Evolutionary conservation across 2,329 filamentous ascomycete genomes (phyloP).

Genomic region (Claviceps citrina): DNA sequence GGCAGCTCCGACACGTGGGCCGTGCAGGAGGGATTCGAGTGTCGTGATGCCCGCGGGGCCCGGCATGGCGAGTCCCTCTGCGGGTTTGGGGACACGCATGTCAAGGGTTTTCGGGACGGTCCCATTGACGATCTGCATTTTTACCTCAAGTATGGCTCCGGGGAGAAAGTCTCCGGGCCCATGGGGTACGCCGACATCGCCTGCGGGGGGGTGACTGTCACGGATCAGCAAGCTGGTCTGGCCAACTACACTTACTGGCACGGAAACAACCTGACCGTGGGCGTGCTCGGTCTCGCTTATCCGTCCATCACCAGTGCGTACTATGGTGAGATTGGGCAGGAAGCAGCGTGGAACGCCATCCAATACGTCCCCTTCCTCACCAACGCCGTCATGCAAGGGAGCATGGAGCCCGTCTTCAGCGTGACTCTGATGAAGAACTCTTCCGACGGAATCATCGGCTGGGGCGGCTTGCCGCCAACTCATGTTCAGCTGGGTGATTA

Average conservation of each 20-base stretch:
- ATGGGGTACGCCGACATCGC: slow-evolving; percentile 32
- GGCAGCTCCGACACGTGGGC: slow-evolving; percentile 39
- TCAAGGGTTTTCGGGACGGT: slow-evolving; percentile 26
- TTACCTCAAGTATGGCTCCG: slow-evolving; percentile 31
- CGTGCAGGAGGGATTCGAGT: slow-evolving; percentile 25
- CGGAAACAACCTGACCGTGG: slow-evolving; percentile 36
- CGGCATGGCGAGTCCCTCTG: slow-evolving; percentile 19
- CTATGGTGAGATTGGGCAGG: slow-evolving; percentile 23
- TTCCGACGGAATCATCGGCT: slow-evolving; percentile 28
- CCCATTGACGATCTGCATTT: slow-evolving; percentile 29
- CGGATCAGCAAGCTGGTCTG: slow-evolving; percentile 31
- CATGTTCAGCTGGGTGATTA: slow-evolving; percentile 15
- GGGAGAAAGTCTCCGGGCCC: slow-evolving; percentile 30
- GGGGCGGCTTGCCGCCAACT: slow-evolving; percentile 30
- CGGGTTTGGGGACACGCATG: slow-evolving; percentile 24
- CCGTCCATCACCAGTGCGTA: slow-evolving; percentile 34
- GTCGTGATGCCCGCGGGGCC: slow-evolving; percentile 21
- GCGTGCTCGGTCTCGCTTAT: slow-evolving; percentile 35
- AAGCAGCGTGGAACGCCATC: slow-evolving; percentile 22
- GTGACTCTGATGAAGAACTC: slow-evolving; percentile 33
- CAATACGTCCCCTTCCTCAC: slow-evolving; percentile 34
- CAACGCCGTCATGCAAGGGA: slow-evolving; percentile 30
- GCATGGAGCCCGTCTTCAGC: slow-evolving; percentile 30
- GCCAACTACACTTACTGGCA: slow-evolving; percentile 35
- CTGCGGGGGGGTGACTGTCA: slow-evolving; percentile 29